phyloP scores from a whole-genome alignment of 1,284 basidiomycete genomes.

The Puccinia polysora region DNA sequence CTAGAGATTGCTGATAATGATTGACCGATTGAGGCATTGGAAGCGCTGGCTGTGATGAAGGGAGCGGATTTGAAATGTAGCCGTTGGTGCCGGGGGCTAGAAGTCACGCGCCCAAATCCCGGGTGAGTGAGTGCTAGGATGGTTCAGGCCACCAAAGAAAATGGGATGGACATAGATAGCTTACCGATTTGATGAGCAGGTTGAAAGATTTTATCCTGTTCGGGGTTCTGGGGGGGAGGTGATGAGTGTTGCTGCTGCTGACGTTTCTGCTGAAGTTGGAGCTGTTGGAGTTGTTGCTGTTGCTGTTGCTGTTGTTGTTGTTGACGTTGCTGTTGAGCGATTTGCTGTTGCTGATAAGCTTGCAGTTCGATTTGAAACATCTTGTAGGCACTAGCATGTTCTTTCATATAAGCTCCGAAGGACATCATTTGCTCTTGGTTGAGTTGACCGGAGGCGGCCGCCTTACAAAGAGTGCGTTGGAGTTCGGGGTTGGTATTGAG shows the following conservation, averaged over 20 bases:
- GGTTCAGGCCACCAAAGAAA: neutral
- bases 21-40: neutral
- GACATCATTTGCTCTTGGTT: slow-evolving; percentile 17
- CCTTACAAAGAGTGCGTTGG: slow-evolving; percentile 42
- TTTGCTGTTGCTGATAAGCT: slow-evolving; percentile 34
- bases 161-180: neutral
- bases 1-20: slow-evolving; percentile 12
- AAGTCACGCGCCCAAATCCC: neutral
- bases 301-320: slow-evolving; percentile 22
- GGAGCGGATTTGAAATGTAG: neutral
- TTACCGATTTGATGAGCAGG: slow-evolving; percentile 33
- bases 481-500: slow-evolving; percentile 36
- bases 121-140: neutral
- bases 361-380: slow-evolving; percentile 38
- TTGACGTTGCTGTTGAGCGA: slow-evolving; percentile 23
- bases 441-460: slow-evolving; percentile 33
- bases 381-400: slow-evolving; percentile 20
- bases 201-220: slow-evolving; percentile 14
- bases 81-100: slow-evolving; percentile 4
- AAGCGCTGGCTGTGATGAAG: slow-evolving; percentile 16
- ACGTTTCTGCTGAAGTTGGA: slow-evolving; percentile 3
- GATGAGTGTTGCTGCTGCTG: slow-evolving; percentile 20
- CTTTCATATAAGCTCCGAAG: slow-evolving; percentile 29
- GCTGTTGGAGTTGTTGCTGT: slow-evolving; percentile 22
- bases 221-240: slow-evolving; percentile 12